phyloP scores from a whole-genome alignment of 202 grass and related monocot species.

The Dendrocalamus latiflorus region DNA sequence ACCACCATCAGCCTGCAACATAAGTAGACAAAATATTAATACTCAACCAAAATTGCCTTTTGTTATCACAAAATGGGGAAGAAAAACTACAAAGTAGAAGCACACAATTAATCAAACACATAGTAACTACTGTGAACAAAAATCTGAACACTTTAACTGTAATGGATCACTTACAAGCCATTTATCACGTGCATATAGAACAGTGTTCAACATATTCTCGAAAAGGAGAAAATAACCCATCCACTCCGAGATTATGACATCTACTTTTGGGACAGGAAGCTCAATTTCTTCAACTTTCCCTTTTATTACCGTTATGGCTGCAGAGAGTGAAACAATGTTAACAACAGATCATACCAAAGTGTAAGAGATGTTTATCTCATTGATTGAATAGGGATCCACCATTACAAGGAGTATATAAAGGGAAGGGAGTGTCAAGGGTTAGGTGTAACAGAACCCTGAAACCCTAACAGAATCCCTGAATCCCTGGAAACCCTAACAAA shows the following conservation, averaged over 20 bases:
- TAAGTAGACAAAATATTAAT: neutral
- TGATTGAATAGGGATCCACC: too few relatives aligned
- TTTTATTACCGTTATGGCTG: conserved; percentile 94
- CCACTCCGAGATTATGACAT: conserved; percentile 98
- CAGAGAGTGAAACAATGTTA: conserved; percentile 16
- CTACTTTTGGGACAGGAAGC: conserved; percentile 81
- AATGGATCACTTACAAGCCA: conserved; percentile 80
- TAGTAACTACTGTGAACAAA: neutral
- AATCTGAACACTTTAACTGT: neutral
- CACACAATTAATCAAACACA: neutral
- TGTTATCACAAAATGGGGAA: neutral
- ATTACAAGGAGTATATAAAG: too few relatives aligned
- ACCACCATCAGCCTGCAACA: conserved; percentile 56
- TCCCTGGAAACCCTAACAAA: too few relatives aligned
- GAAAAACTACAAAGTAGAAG: neutral
- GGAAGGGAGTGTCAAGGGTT: too few relatives aligned
- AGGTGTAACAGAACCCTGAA: too few relatives aligned
- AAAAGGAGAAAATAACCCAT: conserved; percentile 99
- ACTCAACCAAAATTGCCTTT: neutral
- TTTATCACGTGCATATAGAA: conserved; percentile 97
- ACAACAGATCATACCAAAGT: neutral
- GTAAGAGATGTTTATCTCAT: too few relatives aligned
- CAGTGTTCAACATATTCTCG: conserved; percentile 98
- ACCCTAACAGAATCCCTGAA: too few relatives aligned
- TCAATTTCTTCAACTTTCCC: conserved; percentile 98